Conservation (phyloP, 805 yeast genomes). For the Yamadazyma kitorensis region DNA sequence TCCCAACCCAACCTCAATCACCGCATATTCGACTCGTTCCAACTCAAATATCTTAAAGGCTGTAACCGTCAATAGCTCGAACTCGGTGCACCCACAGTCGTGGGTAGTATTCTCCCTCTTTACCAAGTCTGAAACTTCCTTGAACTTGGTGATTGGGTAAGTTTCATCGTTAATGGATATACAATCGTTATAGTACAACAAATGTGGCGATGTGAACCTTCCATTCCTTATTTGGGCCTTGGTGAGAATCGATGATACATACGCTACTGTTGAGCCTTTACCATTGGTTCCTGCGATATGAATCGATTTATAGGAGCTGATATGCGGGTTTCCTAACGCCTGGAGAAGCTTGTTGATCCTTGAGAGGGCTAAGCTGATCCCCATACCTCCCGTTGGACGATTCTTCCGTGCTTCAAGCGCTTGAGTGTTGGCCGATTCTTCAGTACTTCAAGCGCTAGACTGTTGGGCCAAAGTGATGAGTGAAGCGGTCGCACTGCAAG, state of each 20-base stretch:
- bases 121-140: constrained; percentile 42
- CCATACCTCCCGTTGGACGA: too few species aligned
- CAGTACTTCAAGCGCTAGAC: too few species aligned
- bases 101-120: constrained; percentile 33
- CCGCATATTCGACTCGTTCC: constrained; percentile 64
- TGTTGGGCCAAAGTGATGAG: background rate
- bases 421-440: too few species aligned
- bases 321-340: constrained; percentile 68
- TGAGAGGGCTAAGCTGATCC: constrained; percentile 38
- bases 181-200: constrained; percentile 70
- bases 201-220: constrained; percentile 86
- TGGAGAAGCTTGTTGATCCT: constrained; percentile 30
- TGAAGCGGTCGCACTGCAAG: background rate
- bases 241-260: constrained; percentile 63
- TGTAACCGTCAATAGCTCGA: constrained; percentile 80
- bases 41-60: constrained; percentile 74
- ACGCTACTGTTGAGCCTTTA: constrained; percentile 89
- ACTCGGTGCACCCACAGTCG: constrained; percentile 73
- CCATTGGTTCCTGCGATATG: constrained; percentile 98
- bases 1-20: constrained; percentile 94
- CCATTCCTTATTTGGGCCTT: constrained; percentile 56
- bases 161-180: constrained; percentile 63
- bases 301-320: constrained; percentile 53
- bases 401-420: too few species aligned
- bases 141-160: constrained; percentile 47